These are phyloP conservation scores for Rugonectria rugulosa DNA, from an alignment of 2,329 filamentous ascomycete genomes.

Conservation along the genomic window DNA sequence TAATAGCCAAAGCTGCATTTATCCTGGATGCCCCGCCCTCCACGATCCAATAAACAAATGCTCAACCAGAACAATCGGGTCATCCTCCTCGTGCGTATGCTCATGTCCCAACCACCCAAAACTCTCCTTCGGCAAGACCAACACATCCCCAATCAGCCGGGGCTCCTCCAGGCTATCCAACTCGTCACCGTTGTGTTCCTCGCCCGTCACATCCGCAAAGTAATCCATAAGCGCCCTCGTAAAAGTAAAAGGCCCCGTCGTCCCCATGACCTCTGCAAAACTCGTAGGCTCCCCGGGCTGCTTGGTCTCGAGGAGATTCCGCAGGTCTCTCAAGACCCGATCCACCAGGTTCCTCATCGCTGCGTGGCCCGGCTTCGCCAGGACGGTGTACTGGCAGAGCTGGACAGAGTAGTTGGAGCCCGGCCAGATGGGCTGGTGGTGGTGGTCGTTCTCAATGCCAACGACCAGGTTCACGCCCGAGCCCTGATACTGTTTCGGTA, in stretches of 20 bases:
- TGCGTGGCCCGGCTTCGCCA: constrained; percentile 75
- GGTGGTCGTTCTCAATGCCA: constrained; percentile 72
- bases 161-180: constrained; percentile 39
- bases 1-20: no score
- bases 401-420: constrained; percentile 74
- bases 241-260: constrained; percentile 43
- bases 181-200: constrained; percentile 40
- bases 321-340: constrained; percentile 59
- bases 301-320: constrained; percentile 29
- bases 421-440: constrained; percentile 50
- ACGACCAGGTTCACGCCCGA: constrained; percentile 68
- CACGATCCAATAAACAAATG: constrained; percentile 12
- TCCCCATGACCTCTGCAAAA: constrained; percentile 43
- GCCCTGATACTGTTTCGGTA: constrained; percentile 58
- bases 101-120: constrained; percentile 34
- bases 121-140: constrained; percentile 43
- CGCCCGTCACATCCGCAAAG: constrained; percentile 35
- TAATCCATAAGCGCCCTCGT: constrained; percentile 43
- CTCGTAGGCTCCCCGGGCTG: constrained; percentile 20
- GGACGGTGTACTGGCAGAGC: constrained; percentile 79
- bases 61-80: constrained; percentile 27
- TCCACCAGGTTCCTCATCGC: constrained; percentile 71
- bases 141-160: constrained; percentile 42
- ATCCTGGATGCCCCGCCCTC: background rate
- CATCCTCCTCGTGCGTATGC: constrained; percentile 27